A percentile compares a stretch with the other conserved stretches of the same genome.
Evolutionary conservation across 1,139 yeast species (phyloP).

Genomic region (Pichia sp.): DNA sequence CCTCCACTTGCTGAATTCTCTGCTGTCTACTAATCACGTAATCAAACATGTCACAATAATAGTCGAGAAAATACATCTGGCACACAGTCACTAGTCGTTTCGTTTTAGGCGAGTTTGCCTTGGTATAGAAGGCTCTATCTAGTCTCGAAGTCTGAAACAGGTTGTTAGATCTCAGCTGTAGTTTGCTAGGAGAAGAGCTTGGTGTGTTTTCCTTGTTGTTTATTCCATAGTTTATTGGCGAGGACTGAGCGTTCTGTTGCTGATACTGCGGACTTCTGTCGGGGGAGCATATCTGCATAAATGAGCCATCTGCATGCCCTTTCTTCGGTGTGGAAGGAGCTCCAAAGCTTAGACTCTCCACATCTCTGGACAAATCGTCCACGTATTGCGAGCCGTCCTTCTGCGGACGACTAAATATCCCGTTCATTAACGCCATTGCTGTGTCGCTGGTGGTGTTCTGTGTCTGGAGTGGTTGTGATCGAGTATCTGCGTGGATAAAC

Average conservation of each 20-base stretch:
- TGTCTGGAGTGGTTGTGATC: not conserved
- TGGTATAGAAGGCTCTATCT: slow-evolving; percentile 50
- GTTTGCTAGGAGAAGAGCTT: slow-evolving; percentile 8
- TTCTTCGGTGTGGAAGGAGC: slow-evolving; percentile 25
- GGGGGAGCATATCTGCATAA: slow-evolving; percentile 31
- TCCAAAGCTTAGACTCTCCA: slow-evolving; percentile 30
- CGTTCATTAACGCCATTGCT: slow-evolving; percentile 28
- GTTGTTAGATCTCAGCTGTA: slow-evolving; percentile 24
- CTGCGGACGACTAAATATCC: slow-evolving; percentile 28
- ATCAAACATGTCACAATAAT: slow-evolving; percentile 93
- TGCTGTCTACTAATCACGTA: slow-evolving; percentile 85
- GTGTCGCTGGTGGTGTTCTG: not conserved
- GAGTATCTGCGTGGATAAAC: not conserved
- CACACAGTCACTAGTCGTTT: slow-evolving; percentile 84
- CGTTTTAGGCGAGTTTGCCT: slow-evolving; percentile 70
- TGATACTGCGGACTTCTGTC: slow-evolving; percentile 22
- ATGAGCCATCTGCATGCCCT: slow-evolving; percentile 20
- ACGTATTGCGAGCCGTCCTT: slow-evolving; percentile 27
- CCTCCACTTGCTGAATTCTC: slow-evolving; percentile 63
- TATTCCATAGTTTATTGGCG: slow-evolving; percentile 2
- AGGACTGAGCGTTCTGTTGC: not conserved
- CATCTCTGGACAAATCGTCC: slow-evolving; percentile 32
- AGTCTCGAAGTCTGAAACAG: slow-evolving; percentile 28
- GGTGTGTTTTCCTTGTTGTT: slow-evolving; percentile 37
- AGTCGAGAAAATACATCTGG: slow-evolving; percentile 76